phyloP scores from a whole-genome alignment of 768 basidiomycete genomes.

The Boletus barrowsii region DNA sequence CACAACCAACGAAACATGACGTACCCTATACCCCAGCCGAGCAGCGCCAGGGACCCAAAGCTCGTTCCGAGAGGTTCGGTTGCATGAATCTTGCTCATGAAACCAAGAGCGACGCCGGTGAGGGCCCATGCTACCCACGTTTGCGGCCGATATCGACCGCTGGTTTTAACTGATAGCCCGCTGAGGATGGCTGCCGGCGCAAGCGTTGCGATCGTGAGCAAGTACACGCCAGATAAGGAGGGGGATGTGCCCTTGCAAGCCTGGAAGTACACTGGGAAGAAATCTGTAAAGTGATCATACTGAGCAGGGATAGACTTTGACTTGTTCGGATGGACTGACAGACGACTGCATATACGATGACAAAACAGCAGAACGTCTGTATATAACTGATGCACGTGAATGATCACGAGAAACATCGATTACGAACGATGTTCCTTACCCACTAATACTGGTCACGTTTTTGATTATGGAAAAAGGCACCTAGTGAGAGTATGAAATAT shows the following conservation, averaged over 20 bases:
- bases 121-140: conserved; percentile 34
- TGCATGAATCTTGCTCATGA: conserved; percentile 30
- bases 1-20: not conserved
- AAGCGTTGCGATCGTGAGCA: conserved; percentile 22
- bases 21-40: conserved; percentile 5
- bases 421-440: conserved; percentile 6
- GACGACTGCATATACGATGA: conserved; percentile 3
- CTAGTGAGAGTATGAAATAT: not conserved
- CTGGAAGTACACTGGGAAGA: conserved; percentile 44
- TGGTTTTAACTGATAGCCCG: conserved; percentile 30
- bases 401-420: not conserved
- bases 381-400: conserved; percentile 18
- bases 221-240: conserved; percentile 27
- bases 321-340: conserved; percentile 17
- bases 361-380: conserved; percentile 23
- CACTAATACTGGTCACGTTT: conserved; percentile 30
- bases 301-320: not conserved
- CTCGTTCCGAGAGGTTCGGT: conserved; percentile 22
- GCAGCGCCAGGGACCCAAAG: conserved; percentile 8
- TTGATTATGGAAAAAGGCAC: conserved; percentile 19
- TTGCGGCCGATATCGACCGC: conserved; percentile 33
- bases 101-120: conserved; percentile 33
- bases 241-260: conserved; percentile 37
- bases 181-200: conserved; percentile 30
- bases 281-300: conserved; percentile 28